phyloP scores from a whole-genome alignment of 106 monocot genomes.

The Allium fistulosum region DNA sequence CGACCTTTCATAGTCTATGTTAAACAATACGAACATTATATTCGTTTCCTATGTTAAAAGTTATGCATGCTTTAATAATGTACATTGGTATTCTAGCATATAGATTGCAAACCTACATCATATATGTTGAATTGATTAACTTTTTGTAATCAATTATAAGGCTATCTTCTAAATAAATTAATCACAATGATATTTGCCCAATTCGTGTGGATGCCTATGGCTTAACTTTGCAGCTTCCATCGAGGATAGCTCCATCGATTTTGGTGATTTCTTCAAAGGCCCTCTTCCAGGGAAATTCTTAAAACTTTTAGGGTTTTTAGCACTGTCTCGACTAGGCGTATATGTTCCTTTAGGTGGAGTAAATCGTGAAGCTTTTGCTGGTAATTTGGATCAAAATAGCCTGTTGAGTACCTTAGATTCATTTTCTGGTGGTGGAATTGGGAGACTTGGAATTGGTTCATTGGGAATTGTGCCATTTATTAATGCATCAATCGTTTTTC shows the following conservation, averaged over 20 bases:
- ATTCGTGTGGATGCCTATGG: background rate
- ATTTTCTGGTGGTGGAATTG: conserved; percentile 98
- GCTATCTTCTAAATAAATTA: too few species aligned
- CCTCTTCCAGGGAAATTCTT: conserved; percentile 94
- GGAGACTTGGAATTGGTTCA: conserved; percentile 90
- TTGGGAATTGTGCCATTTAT: conserved; percentile 97
- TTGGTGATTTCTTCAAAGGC: conserved; percentile 94
- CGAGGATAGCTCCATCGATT: conserved; percentile 94
- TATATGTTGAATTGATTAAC: too few species aligned
- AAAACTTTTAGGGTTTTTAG: conserved; percentile 81
- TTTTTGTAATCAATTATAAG: too few species aligned
- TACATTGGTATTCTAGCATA: too few species aligned
- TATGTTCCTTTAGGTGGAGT: conserved; percentile 96
- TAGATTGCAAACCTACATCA: too few species aligned
- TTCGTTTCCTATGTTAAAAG: too few species aligned
- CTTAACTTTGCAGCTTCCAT: conserved; percentile 65
- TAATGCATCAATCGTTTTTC: conserved; percentile 95
- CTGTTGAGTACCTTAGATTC: conserved; percentile 91
- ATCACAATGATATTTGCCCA: background rate
- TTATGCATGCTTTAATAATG: too few species aligned
- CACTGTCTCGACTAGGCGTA: conserved; percentile 83
- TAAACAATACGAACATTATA: too few species aligned
- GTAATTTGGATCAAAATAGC: conserved; percentile 91
- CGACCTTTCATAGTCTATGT: too few species aligned
- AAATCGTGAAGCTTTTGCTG: conserved; percentile 80